These are phyloP conservation scores for Paecilomyces variotii DNA, from an alignment of 2,329 filamentous ascomycete species.

Conservation along the genomic window DNA sequence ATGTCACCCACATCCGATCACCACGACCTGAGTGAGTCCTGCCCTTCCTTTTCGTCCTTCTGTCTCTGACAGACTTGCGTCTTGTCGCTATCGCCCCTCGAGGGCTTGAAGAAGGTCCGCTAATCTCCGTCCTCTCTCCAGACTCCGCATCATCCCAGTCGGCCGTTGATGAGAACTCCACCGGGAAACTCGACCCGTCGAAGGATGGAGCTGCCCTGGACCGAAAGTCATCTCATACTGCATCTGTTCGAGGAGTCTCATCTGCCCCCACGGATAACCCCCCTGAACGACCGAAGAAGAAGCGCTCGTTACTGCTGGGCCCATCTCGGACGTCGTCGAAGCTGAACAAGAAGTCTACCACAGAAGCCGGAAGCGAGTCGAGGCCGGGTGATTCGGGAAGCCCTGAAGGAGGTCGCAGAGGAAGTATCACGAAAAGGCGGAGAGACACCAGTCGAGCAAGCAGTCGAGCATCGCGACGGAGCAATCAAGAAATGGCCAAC, in stretches of 20 bases:
- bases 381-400: slow-evolving; percentile 42
- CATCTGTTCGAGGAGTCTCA: slow-evolving; percentile 2
- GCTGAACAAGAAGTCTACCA: slow-evolving; percentile 24
- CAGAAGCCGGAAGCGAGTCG: slow-evolving; percentile 26
- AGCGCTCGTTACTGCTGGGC: slow-evolving; percentile 27
- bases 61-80: neutral
- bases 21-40: slow-evolving; percentile 21
- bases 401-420: slow-evolving; percentile 57
- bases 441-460: slow-evolving; percentile 62
- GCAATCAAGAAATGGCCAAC: slow-evolving; percentile 24
- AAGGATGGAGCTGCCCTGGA: slow-evolving; percentile 5
- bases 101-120: neutral
- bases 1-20: slow-evolving; percentile 24
- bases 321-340: slow-evolving; percentile 33
- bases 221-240: slow-evolving; percentile 3
- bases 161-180: slow-evolving; percentile 3
- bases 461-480: slow-evolving; percentile 36
- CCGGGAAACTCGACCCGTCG: slow-evolving; percentile 5
- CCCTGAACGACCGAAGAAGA: slow-evolving; percentile 25
- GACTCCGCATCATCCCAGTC: slow-evolving; percentile 7
- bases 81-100: neutral
- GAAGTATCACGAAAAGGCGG: slow-evolving; percentile 55
- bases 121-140: slow-evolving; percentile 4
- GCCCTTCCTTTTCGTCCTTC: neutral
- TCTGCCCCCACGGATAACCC: slow-evolving; percentile 6